Evolutionary conservation across 164 flowering plant species (phyloP), one percentile per base, ranked within the genome.

Genomic region (Vitis amurensis): DNA sequence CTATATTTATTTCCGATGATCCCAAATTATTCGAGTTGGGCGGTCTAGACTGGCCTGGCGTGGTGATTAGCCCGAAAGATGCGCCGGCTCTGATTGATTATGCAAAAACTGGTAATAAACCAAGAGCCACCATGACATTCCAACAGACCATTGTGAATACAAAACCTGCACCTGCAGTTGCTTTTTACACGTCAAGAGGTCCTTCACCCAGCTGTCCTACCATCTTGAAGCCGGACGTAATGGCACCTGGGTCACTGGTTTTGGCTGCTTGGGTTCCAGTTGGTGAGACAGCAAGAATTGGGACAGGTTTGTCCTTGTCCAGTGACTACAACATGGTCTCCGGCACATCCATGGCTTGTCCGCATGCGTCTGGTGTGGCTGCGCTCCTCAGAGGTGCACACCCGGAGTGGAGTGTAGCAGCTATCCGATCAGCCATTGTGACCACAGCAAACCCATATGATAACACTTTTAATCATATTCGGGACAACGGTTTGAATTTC

Each of bases 201-300:
- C 90, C 95, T 8, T 74, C 87, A 9, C 69, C 30, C 1, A 80
- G 80, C 62, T 66, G 44, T 57, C 85, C 83, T 1, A 60, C 69
- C 2, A 61, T 87, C 17, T 23, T 85, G 56, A 88, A 90, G 61
- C 91, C 89, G 0, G 92, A 87, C 62, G 3, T 90, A 8, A 72
- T 90, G 80, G 95, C 92, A 1, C 95, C 92, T 0, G 91, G 95
- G 3, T 47, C 81, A 2, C 30, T n/a, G 12, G 79, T 91, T 11
- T 23, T 89, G 11, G 89, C 91, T 5, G 73, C 87, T 2, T 87
- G 76, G 80, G 37, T 59, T 8, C 84, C 88, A 3, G 55, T 67
- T 10, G 1, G 2, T 0, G 11, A 8, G 0, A 19, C 68, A 0
- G 79, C 78, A 0, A 3, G 2, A 4, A 59, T 81, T 27, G 81